A percentile compares a stretch with the other conserved stretches of the same genome.
Conservation (phyloP, 805 yeast species). For the Pichia rugopelliculosa region DNA sequence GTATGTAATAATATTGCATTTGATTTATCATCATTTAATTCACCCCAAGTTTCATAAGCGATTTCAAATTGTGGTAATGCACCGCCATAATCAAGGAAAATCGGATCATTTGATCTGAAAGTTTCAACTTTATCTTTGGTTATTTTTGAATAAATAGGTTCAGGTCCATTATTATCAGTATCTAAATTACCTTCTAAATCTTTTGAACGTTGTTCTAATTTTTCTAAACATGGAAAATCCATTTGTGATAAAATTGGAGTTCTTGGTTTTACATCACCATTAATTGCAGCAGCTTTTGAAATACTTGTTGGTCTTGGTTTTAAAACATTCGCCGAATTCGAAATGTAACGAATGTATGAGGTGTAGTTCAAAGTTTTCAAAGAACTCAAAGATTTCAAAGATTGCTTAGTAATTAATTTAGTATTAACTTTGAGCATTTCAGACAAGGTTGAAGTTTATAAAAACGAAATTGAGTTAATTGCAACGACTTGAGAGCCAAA, state of each 20-base stretch:
- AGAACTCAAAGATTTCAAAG: not conserved
- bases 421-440: not conserved
- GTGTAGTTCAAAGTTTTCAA: not conserved
- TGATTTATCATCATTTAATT: constrained; percentile 49
- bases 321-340: not conserved
- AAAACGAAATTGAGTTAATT: not conserved
- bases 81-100: constrained; percentile 79
- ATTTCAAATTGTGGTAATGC: constrained; percentile 62
- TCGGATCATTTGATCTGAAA: constrained; percentile 47
- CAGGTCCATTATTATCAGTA: constrained; percentile 51
- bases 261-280: not conserved
- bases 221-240: constrained; percentile 82
- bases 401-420: not conserved
- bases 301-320: constrained; percentile 11
- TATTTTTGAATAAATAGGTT: constrained; percentile 72
- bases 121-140: constrained; percentile 57
- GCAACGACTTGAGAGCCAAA: not conserved
- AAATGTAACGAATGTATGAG: constrained; percentile 1
- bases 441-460: not conserved
- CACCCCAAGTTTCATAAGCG: constrained; percentile 95
- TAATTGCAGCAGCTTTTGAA: constrained; percentile 3
- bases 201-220: constrained; percentile 47
- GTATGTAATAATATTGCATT: constrained; percentile 82
- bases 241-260: constrained; percentile 36
- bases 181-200: constrained; percentile 33